Base-by-base conservation (phyloP, 257 asterid genomes). In the Plantago elongata region DNA sequence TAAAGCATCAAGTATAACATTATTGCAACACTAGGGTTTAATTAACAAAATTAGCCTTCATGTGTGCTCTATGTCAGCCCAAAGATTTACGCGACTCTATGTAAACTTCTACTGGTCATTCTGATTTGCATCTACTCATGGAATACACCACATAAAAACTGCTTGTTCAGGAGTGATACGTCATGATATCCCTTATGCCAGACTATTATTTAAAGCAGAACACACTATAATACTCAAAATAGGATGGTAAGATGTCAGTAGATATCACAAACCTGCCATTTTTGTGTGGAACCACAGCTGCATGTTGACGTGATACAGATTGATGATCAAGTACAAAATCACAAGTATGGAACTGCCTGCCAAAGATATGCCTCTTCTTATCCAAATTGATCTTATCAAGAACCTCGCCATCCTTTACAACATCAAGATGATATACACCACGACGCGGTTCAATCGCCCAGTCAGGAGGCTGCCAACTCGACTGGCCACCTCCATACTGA, bases 371-470 rank as follows among this genome's bases (percentile, higher is more conserved):
- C 77, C 80, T 83, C 59, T 81, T 78, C 80, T 81, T 93, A 64
- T 87, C 95, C 82, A 93, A 77, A 74, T 76, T 76, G 69, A 93
- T 78, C 51, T 60, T 78, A 72, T 87, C 99, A 54, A 93, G 85
- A 78, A 87, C 90, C 80, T 93, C 99, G 44, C 97, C 96, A 49
- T 89, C 99, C 79, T 93, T 93, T 34, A 93, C 51, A 62, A 93
- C 97, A 15, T 93, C 95, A 63, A 93, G 97, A 70, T 73, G 85
- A 70, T 73, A 87, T 66, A 93, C 95, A 13, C 96, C 97, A 0
- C 90, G 83, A 1, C 90, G 88, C 43, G 99, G 99, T 81, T 89
- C 99, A 67, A 85, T 89, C 5, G 95, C 97, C 99, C 99, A 93
- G 74, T 93, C 99, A 54, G 99, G 99, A 69, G 99, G 96, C 70